These are phyloP conservation scores for Cordyceps cateniannulata DNA, from an alignment of 2,329 filamentous ascomycete species.

Conservation along the genomic window DNA sequence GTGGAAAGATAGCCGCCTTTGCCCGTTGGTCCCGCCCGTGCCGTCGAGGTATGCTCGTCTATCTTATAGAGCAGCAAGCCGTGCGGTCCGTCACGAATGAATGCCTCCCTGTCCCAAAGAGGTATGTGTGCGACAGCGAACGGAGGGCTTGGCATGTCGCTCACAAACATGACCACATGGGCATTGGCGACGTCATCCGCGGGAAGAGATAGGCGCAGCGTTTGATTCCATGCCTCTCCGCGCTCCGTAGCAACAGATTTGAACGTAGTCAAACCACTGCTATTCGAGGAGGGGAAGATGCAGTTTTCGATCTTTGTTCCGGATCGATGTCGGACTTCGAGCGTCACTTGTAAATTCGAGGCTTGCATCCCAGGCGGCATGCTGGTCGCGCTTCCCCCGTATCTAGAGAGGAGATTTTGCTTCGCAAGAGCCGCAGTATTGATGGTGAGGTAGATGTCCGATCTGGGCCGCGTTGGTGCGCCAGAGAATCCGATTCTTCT, in stretches of 20 bases:
- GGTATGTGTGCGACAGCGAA: conserved; percentile 93
- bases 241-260: conserved; percentile 75
- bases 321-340: conserved; percentile 75
- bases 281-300: conserved; percentile 81
- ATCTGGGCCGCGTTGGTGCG: conserved; percentile 78
- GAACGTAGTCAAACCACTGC: conserved; percentile 74
- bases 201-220: conserved; percentile 71
- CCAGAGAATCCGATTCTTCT: conserved; percentile 91
- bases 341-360: conserved; percentile 74
- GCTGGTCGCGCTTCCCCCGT: conserved; percentile 66
- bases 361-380: conserved; percentile 56
- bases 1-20: conserved; percentile 82
- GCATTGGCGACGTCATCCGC: conserved; percentile 73
- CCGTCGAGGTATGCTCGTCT: conserved; percentile 78
- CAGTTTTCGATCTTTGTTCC: conserved; percentile 83
- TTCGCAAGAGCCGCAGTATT: conserved; percentile 71
- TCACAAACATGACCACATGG: conserved; percentile 84
- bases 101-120: conserved; percentile 86
- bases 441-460: conserved; percentile 90
- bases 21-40: conserved; percentile 54
- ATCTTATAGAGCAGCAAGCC: conserved; percentile 79
- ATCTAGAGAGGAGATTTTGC: conserved; percentile 64
- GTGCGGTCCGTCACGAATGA: conserved; percentile 79
- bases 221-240: conserved; percentile 82
- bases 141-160: conserved; percentile 78